Base-by-base conservation (phyloP, 2,329 filamentous ascomycete species). In the Corniculantispora saksenae region DNA sequence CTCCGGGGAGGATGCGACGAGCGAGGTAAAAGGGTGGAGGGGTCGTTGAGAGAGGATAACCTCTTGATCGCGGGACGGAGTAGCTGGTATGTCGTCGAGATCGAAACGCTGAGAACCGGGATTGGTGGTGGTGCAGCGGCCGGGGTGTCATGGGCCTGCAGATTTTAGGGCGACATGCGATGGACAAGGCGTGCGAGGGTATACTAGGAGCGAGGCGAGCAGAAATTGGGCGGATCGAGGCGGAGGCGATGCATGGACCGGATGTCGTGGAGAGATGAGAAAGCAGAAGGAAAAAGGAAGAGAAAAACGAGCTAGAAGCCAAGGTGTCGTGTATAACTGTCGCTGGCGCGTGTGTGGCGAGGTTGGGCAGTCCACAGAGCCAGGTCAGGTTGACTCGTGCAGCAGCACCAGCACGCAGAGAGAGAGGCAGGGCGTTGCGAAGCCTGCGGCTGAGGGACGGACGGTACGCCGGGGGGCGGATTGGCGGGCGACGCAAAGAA, bases 1-100 rank as follows among this genome's bases (percentile, higher is more conserved):
- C 84, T 86, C 84, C 82, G 77, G 68, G 76, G 82, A 85, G 81
- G 83, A 80, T 80, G 82, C 84, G 84, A 85, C 84, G 83, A 84
- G 81, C 83, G 80, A 77, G 75, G 68, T 58, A 17, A 38, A 32
- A 63, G 59, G 66, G 57, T 57, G 68, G 59, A 67, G 51, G 50
- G 27, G 32, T 56, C 60, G 62, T 62, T 61, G 67, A 61, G 67
- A 61, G 51, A 47, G 53, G 23, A 19, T 21, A 17, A 15, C 19
- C 35, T 51, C 29, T 53, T 21, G 23, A 23, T 58, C 23, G 43
- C 25, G 25, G 29, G 10, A 35, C 56, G 21, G 32, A 45, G 40
- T 23, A 23, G 53, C 21, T 25, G 54, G 27, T n/a, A 45, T 54
- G 27, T 60, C 38, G 29, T 27, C 23, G 57, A 25, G 17, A 51